phyloP scores from a whole-genome alignment of 108 stramenopile species.

The Conticribra guillardii region DNA sequence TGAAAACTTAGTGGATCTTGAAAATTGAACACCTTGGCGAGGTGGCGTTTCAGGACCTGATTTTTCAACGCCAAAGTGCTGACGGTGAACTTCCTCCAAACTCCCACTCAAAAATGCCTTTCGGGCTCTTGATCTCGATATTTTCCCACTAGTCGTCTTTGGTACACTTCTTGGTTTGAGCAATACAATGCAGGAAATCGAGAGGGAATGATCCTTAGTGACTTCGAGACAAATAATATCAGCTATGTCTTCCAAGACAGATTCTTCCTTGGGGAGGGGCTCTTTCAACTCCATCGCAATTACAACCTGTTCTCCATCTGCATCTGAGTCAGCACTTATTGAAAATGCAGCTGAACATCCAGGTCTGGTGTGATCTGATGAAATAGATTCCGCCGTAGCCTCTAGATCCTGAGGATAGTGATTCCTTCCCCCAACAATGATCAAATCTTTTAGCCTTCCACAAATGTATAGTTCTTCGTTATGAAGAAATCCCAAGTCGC shows the following conservation, averaged over 20 bases:
- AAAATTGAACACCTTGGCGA: background rate
- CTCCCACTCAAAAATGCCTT: constrained; percentile 69
- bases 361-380: constrained; percentile 72
- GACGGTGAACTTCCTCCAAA: constrained; percentile 69
- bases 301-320: constrained; percentile 79
- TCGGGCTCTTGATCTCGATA: constrained; percentile 93
- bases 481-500: constrained; percentile 97
- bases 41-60: constrained; percentile 6
- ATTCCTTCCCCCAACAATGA: constrained; percentile 97
- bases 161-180: constrained; percentile 89
- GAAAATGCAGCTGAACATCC: constrained; percentile 98
- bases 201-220: constrained; percentile 78
- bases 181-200: constrained; percentile 76
- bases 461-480: constrained; percentile 94
- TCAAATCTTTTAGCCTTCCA: constrained; percentile 96
- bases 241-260: constrained; percentile 54
- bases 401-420: constrained; percentile 99
- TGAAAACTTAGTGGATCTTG: background rate
- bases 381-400: constrained; percentile 85
- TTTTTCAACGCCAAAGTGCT: constrained; percentile 41
- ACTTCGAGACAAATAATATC: constrained; percentile 66
- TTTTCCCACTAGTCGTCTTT: constrained; percentile 99
- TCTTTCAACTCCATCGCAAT: constrained; percentile 87
- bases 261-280: constrained; percentile 46
- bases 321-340: constrained; percentile 52